Conservation (phyloP, 2,329 filamentous ascomycete genomes). For the Pseudogymnoascus sp. region DNA sequence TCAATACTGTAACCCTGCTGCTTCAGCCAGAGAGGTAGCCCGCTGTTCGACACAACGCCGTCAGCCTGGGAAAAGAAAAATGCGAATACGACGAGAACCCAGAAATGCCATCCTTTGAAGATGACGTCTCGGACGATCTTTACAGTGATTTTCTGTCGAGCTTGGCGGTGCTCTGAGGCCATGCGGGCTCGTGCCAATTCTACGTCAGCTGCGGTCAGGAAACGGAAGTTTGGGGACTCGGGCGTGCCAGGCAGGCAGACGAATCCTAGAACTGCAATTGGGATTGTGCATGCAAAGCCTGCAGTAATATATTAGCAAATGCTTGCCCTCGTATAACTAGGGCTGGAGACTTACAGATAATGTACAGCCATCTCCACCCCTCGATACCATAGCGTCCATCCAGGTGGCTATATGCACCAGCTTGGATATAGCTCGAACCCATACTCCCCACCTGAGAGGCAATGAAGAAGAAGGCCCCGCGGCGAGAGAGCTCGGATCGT, state of each 20-base stretch:
- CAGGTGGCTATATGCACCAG: conserved; percentile 44
- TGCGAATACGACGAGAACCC: conserved; percentile 18
- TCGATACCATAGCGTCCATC: conserved; percentile 41
- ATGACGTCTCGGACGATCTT: conserved; percentile 20
- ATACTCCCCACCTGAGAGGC: conserved; percentile 10
- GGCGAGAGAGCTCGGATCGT: conserved; percentile 7
- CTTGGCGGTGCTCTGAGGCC: conserved; percentile 14
- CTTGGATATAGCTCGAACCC: conserved; percentile 18
- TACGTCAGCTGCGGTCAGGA: conserved; percentile 10
- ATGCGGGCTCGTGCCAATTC: conserved; percentile 9
- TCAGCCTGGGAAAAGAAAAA: conserved; percentile 21
- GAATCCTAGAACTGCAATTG: conserved; percentile 20
- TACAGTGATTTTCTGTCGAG: conserved; percentile 17
- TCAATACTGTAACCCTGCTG: conserved; percentile 13
- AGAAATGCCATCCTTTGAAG: conserved; percentile 21
- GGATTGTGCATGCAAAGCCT: conserved; percentile 23
- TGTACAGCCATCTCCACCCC: conserved; percentile 47
- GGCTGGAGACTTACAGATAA: conserved; percentile 16
- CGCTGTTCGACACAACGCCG: conserved; percentile 17
- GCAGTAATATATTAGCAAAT: background rate
- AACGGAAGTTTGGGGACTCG: conserved; percentile 7
- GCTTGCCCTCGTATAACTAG: background rate
- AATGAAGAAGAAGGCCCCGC: conserved; percentile 10
- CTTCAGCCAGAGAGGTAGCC: conserved; percentile 20
- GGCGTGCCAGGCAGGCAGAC: conserved; percentile 16